A percentile compares a stretch with the other conserved stretches of the same genome.
phyloP scores from a whole-genome alignment of 106 monocot genomes.

The Amphibolis antarctica region DNA sequence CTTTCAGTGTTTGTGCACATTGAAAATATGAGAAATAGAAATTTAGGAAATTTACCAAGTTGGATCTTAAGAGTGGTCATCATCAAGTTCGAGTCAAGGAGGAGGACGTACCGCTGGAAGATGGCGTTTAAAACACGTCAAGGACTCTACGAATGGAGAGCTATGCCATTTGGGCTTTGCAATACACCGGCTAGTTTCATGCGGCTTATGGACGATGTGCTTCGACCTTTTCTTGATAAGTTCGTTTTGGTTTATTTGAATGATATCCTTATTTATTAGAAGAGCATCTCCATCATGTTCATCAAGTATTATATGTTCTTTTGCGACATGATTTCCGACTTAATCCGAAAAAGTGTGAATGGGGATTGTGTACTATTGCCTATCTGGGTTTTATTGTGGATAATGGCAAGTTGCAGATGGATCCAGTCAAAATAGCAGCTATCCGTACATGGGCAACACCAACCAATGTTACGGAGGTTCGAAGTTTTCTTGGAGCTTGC shows the following conservation, averaged over 20 bases:
- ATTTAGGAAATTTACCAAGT: too few relatives aligned
- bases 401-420: neutral
- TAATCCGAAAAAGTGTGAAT: constrained; percentile 3
- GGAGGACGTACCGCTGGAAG: constrained; percentile 8
- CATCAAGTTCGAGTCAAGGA: constrained; percentile 4
- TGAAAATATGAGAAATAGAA: too few relatives aligned
- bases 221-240: too few relatives aligned
- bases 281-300: neutral
- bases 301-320: neutral
- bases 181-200: constrained; percentile 1
- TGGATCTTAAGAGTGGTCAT: too few relatives aligned
- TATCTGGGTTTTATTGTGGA: constrained; percentile 1
- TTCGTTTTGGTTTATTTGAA: too few relatives aligned
- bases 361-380: neutral
- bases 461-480: neutral
- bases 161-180: too few relatives aligned
- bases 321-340: neutral
- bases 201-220: constrained; percentile 2
- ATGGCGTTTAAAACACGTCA: neutral
- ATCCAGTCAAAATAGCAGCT: neutral
- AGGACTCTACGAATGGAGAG: constrained; percentile 3
- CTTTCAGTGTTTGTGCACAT: too few relatives aligned
- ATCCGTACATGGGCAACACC: neutral
- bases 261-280: constrained; percentile 6
- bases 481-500: neutral